phyloP scores from a whole-genome alignment of 2,329 filamentous ascomycete species.

The Rutstroemia sp. region DNA sequence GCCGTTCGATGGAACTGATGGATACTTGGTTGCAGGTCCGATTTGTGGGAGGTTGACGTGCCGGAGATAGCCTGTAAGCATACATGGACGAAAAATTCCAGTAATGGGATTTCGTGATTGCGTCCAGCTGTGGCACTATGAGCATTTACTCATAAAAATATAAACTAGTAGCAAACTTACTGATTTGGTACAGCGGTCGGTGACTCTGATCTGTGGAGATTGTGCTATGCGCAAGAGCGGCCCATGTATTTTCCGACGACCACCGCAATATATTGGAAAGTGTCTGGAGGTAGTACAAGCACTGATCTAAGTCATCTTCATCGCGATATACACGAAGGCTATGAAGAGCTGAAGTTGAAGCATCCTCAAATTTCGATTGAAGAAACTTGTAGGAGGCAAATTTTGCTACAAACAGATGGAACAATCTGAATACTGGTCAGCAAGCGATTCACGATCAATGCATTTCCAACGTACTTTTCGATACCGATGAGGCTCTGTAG shows the following conservation, averaged over 20 bases:
- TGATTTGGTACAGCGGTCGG: constrained; percentile 37
- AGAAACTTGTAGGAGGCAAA: constrained; percentile 50
- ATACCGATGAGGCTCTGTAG: constrained; percentile 59
- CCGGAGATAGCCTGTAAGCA: constrained; percentile 56
- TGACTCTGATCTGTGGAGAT: constrained; percentile 41
- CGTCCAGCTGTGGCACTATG: constrained; percentile 37
- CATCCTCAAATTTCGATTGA: constrained; percentile 21
- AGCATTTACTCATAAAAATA: constrained; percentile 5
- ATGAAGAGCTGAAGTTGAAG: constrained; percentile 18
- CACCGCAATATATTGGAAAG: constrained; percentile 65
- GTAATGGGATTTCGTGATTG: constrained; percentile 52
- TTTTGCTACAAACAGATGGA: constrained; percentile 52
- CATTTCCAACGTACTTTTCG: constrained; percentile 44
- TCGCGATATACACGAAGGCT: constrained; percentile 35
- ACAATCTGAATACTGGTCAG: constrained; percentile 40
- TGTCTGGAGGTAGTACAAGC: constrained; percentile 69
- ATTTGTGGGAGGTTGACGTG: constrained; percentile 31
- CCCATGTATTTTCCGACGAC: constrained; percentile 63
- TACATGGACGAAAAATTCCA: constrained; percentile 60
- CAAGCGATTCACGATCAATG: not conserved
- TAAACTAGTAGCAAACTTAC: constrained; percentile 35
- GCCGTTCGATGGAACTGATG: constrained; percentile 65
- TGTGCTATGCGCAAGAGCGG: constrained; percentile 57
- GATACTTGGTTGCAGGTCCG: constrained; percentile 40
- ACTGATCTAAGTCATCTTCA: constrained; percentile 67